A percentile compares a stretch with the other conserved stretches of the same genome.
Conservation (phyloP, 129 eudicot species). For the Tagetes patula region DNA sequence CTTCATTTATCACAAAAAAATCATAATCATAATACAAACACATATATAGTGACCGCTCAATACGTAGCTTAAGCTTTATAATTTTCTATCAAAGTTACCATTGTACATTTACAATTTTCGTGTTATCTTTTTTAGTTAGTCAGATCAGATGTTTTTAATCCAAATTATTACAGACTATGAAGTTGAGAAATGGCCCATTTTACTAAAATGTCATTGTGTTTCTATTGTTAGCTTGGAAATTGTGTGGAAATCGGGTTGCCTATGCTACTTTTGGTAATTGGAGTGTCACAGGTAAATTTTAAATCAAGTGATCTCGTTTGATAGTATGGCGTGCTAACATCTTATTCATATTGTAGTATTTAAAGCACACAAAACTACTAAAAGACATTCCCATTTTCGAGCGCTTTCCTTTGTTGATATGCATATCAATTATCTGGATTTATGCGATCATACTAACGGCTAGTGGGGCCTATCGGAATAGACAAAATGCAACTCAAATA, state of each 20-base stretch:
- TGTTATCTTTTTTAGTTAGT: neutral
- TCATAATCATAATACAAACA: too few relatives aligned
- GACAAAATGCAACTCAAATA: conserved; percentile 53
- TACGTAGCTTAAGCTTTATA: conserved; percentile 1
- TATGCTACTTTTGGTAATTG: conserved; percentile 85
- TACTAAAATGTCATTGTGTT: conserved; percentile 1
- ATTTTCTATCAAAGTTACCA: neutral
- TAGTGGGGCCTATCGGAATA: conserved; percentile 83
- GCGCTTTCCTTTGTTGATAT: conserved; percentile 80
- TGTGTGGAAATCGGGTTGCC: conserved; percentile 97
- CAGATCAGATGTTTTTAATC: neutral
- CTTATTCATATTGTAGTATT: conserved; percentile 55
- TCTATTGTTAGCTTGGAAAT: conserved; percentile 64
- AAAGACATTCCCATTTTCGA: conserved; percentile 89
- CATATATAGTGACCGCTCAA: neutral
- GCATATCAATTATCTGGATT: conserved; percentile 71
- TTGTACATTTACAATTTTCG: neutral
- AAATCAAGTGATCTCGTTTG: neutral
- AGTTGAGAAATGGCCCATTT: conserved; percentile 1
- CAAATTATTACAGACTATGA: conserved; percentile 6
- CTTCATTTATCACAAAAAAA: neutral
- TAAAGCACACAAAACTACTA: conserved; percentile 75
- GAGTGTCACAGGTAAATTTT: conserved; percentile 76
- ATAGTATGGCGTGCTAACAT: neutral
- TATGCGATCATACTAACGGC: conserved; percentile 82